phyloP scores from a whole-genome alignment of 1,284 basidiomycete species.

The Neotropicomus parvogracilis region DNA sequence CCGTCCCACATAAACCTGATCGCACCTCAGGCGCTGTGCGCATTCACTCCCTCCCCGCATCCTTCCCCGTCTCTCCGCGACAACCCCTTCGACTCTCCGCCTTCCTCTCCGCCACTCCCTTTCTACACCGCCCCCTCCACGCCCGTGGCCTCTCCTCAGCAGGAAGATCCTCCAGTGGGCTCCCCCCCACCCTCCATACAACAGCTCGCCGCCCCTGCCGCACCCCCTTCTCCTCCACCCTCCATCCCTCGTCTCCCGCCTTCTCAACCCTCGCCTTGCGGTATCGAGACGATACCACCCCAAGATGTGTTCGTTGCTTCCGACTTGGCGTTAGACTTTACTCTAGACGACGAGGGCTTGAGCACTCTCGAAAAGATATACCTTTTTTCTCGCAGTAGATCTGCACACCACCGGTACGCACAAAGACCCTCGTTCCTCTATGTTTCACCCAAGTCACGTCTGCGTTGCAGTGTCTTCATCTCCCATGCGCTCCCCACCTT shows the following conservation, averaged over 20 bases:
- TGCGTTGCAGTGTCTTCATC: slow-evolving; percentile 64
- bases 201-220: slow-evolving; percentile 15
- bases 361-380: slow-evolving; percentile 91
- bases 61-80: slow-evolving; percentile 28
- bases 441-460: slow-evolving; percentile 5
- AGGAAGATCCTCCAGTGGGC: slow-evolving; percentile 29
- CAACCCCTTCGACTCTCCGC: slow-evolving; percentile 32
- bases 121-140: slow-evolving; percentile 36
- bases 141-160: slow-evolving; percentile 33
- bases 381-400: slow-evolving; percentile 84
- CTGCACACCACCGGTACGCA: slow-evolving; percentile 63
- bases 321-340: slow-evolving; percentile 48
- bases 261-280: slow-evolving; percentile 16
- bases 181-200: slow-evolving; percentile 18
- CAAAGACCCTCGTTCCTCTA: slow-evolving; percentile 30
- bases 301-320: slow-evolving; percentile 25
- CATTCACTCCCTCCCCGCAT: slow-evolving; percentile 21
- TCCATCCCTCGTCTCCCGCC: slow-evolving; percentile 15
- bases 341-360: slow-evolving; percentile 71
- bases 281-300: slow-evolving; percentile 33
- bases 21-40: slow-evolving; percentile 27
- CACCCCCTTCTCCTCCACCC: slow-evolving; percentile 27
- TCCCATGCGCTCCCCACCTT: slow-evolving; percentile 74
- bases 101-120: slow-evolving; percentile 33
- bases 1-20: slow-evolving; percentile 31